Base-by-base conservation (phyloP, 2,329 filamentous ascomycete genomes). In the Cladosporium sp. region DNA sequence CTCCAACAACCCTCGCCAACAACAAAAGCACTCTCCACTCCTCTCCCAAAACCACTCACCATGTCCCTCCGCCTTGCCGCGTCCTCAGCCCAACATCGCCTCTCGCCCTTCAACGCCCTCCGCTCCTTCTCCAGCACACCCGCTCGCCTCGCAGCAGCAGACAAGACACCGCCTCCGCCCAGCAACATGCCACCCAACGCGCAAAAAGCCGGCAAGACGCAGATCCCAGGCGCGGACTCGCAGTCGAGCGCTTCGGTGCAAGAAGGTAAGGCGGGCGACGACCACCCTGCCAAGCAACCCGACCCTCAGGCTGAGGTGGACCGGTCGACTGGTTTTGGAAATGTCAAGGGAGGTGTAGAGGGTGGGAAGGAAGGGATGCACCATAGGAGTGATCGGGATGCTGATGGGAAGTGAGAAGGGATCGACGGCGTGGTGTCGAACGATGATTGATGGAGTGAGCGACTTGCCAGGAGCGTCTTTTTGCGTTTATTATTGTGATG, bases 211-310 rank as follows among this genome's bases (percentile, higher is more conserved):
- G 55, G 56, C 55, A 59, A 60, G 52, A 29, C 29, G 35, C 18
- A 37, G 7, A 28, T 21, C 8, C 55, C 55, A 14, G 21, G 55
- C 31, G 29, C 52, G 18, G 63, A 65, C 56, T 31, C 53, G 14
- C 73, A 78, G 59, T 78, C 76, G 2, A 73, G 66, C 28, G 75
- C 77, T 18, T 77, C 75, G 0, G 60, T 62, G 7, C 65, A 74
- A 0, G 72, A 72, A 66, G 71, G 37, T 11, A 28, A 21, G 5
- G 11, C 50, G 6, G 75, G 75, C 1, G 72, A 75, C 44, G 73
- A 78, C 23, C 76, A 79, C 62, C 77, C 77, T 1, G 76, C 77
- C 0, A 78, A 78, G 65, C 77, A 78, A 60, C 77, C 77, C 0
- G 77, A 79, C 61, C 61, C 69, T 8, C 77, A 79, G 66, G 64